Base-by-base conservation (phyloP, 2,329 filamentous ascomycete species). In the Exophiala viscosa region DNA sequence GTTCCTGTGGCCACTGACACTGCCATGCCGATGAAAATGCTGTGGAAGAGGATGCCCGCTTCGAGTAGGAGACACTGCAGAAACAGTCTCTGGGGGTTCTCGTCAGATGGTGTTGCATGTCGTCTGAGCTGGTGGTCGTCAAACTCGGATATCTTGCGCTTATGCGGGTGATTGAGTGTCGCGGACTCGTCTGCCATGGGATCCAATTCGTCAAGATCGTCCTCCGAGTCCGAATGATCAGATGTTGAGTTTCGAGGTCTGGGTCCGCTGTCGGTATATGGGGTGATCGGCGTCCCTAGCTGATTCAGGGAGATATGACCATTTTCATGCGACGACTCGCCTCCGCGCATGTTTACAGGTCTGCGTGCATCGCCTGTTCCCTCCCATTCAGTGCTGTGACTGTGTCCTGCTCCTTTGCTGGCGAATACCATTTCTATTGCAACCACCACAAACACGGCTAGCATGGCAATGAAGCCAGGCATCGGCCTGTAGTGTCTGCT, bases 21-120 rank as follows among this genome's bases (percentile, higher is more conserved):
- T 3, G 88, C 87, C 87, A 92, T 91, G 57, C 88, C 88, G 62
- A 93, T 92, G 65, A 93, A 93, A 48, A 93, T 78, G 64, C 84
- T 88, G 73, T 93, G 88, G 66, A 92, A 92, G 13, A 93, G 77
- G 56, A 93, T 92, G 15, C 88, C 88, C 0, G 87, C 87, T 70
- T 92, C 88, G 2, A 93, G 79, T 18, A 93, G 77, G 41, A 92
- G 74, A 61, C 88, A 91, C 68, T 93, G 88, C 17, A 91, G 73
- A 61, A 91, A 77, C 59, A 86, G 79, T 9, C 85, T 79, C 63
- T 84, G 81, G 54, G 69, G 86, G 76, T 65, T 88, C 77, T 43
- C 54, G 54, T 51, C 55, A 20, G 59, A 48, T 39, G 32, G n/a
- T 33, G 52, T 35, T 5, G n/a, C 40, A 20, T 53, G 52, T 14